Evolutionary conservation across 1,284 basidiomycete genomes (phyloP), one percentile per base, ranked within the genome.

Genomic region (Irpex sp.): DNA sequence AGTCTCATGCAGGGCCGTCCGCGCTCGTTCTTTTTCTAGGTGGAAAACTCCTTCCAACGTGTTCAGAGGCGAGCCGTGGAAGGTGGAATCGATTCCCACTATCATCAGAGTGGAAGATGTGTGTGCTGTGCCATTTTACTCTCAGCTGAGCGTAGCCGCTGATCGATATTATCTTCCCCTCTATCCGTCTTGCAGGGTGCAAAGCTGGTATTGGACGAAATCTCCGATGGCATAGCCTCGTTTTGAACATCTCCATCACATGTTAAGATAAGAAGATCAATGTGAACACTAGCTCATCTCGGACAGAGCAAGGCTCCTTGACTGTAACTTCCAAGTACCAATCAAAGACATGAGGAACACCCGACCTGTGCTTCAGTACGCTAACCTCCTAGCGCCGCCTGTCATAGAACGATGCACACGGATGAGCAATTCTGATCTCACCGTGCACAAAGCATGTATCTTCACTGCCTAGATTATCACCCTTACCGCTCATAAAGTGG

Each of bases 31-130:
- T 58, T 47, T 59, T 49, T 51, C 17, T 64, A 93, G 91, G 70
- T 93, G 92, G 91, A 91, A 85, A 73, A 73, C 78, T 1, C 75
- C 81, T 5, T 76, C 81, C 19, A 92, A 92, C 69, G 70, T 80
- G 3, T 91, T 86, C 70, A 85, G 92, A 63, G 78, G 78, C 55
- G 81, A 81, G 15, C 86, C 85, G 34, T 94, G 89, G 87, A 82
- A 84, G 7, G 74, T 95, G 58, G 73, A 75, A 36, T 78, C 77
- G 37, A 79, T 95, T 21, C 93, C 93, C 13, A 94, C 93, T 8
- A 86, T 95, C 64, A 77, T 94, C 62, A 83, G 83, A 68, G 63
- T 88, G n/a, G 75, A 81, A 70, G 78, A 89, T 68, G 93, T 92
- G 71, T 70, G 90, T 81, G 58, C 54, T 51, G 48, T n/a, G 19